These are phyloP conservation scores for Ophiocordyceps camponoti-rufipedis DNA, from an alignment of 2,329 filamentous ascomycete genomes.

Conservation along the genomic window DNA sequence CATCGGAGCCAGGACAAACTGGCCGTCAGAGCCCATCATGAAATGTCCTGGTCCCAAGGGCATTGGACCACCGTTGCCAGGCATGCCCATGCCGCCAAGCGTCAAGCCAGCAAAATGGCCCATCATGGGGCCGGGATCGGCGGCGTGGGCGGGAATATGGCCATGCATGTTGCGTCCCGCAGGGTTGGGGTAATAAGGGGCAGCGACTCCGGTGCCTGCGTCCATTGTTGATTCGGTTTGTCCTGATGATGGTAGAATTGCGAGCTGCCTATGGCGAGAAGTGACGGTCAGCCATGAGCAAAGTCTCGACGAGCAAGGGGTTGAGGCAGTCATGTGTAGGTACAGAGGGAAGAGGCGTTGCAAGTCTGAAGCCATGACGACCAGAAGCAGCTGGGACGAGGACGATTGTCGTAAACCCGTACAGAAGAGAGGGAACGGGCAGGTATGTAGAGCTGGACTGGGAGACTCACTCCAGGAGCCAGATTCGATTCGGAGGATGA, in stretches of 20 bases:
- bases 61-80: conserved; percentile 10
- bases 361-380: background rate
- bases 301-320: background rate
- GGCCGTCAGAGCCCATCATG: conserved; percentile 20
- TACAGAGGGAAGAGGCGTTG: background rate
- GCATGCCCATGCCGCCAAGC: conserved; percentile 16
- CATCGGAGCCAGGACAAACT: conserved; percentile 19
- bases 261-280: conserved; percentile 5
- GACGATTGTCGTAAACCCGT: background rate
- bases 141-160: conserved; percentile 11
- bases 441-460: background rate
- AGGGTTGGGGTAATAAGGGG: conserved; percentile 13
- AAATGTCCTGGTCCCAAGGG: conserved; percentile 17
- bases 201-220: conserved; percentile 11
- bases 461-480: conserved; percentile 13
- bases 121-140: conserved; percentile 14
- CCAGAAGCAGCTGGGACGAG: background rate
- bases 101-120: conserved; percentile 19
- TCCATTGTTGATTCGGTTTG: conserved; percentile 16
- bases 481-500: conserved; percentile 12
- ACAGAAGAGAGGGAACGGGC: background rate
- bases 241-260: conserved; percentile 17
- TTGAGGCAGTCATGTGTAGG: background rate
- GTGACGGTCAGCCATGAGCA: background rate
- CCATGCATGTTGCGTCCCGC: conserved; percentile 11